phyloP scores from a whole-genome alignment of 495 filamentous ascomycete species.

The Pseudomonodictys pantanalensis region DNA sequence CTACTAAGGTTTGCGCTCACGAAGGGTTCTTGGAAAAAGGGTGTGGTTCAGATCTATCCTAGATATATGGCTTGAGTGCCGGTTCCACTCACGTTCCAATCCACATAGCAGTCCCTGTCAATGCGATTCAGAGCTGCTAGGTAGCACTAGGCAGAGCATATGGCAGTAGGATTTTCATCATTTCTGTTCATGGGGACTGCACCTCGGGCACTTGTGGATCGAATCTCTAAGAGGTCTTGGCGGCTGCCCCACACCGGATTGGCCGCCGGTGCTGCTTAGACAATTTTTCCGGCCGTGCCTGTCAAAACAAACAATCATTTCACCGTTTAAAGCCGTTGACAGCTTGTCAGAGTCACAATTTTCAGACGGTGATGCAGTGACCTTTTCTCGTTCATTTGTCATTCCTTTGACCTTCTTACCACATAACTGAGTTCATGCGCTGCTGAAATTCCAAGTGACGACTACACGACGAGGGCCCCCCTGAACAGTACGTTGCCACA shows the following conservation, averaged over 20 bases:
- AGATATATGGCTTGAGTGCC: too few relatives aligned
- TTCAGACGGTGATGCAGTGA: background rate
- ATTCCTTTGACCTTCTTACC: background rate
- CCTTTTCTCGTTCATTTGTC: background rate
- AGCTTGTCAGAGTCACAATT: background rate
- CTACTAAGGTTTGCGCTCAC: too few relatives aligned
- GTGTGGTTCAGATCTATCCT: too few relatives aligned
- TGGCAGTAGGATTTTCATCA: too few relatives aligned
- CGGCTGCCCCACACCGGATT: background rate
- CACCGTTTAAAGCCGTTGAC: background rate
- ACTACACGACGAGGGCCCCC: background rate
- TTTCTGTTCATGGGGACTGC: too few relatives aligned
- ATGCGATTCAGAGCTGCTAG: too few relatives aligned
- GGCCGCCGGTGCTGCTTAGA: background rate
- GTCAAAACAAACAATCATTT: constrained; percentile 10
- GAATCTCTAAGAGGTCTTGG: background rate
- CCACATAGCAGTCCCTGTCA: too few relatives aligned
- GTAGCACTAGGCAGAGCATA: too few relatives aligned
- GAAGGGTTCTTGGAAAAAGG: too few relatives aligned
- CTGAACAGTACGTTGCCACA: constrained; percentile 13
- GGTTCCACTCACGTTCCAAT: too few relatives aligned
- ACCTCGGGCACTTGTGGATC: background rate
- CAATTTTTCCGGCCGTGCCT: constrained; percentile 1
- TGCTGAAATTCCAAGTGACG: background rate
- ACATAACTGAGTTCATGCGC: background rate